Conservation (phyloP, 2,329 filamentous ascomycete genomes). For the Claviceps cyperi region DNA sequence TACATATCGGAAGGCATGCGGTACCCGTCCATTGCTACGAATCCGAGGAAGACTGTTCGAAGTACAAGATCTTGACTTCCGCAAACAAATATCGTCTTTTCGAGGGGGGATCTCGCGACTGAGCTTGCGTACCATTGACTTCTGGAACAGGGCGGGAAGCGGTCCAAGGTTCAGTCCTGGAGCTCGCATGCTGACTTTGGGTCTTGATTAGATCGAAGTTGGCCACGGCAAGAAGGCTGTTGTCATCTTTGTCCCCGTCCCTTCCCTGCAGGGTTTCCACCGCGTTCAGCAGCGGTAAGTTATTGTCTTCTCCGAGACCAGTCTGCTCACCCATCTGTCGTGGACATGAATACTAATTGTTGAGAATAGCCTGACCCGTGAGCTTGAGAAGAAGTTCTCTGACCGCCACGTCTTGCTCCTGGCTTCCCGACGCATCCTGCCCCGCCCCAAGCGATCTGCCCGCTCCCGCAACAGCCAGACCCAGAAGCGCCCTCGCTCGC, state of each 20-base stretch:
- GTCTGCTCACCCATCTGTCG: background rate
- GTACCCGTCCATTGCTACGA: background rate
- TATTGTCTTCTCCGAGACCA: background rate
- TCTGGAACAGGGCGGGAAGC: slow-evolving; percentile 59
- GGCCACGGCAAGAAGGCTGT: slow-evolving; percentile 99
- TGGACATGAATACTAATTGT: background rate
- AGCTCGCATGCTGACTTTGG: slow-evolving; percentile 63
- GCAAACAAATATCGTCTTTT: slow-evolving; percentile 7
- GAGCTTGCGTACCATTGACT: slow-evolving; percentile 26
- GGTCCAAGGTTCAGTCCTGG: slow-evolving; percentile 57
- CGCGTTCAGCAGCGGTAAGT: slow-evolving; percentile 98
- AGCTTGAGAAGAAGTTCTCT: slow-evolving; percentile 99
- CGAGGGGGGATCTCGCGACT: slow-evolving; percentile 13
- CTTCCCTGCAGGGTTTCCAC: slow-evolving; percentile 97
- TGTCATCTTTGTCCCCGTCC: slow-evolving; percentile 99
- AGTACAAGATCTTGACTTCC: background rate
- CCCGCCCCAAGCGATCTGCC: slow-evolving; percentile 95
- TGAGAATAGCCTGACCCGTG: slow-evolving; percentile 74
- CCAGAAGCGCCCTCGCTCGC: slow-evolving; percentile 96
- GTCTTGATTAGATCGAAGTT: slow-evolving; percentile 85
- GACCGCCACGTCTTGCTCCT: slow-evolving; percentile 99
- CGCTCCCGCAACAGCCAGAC: slow-evolving; percentile 91
- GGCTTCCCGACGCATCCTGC: slow-evolving; percentile 95
- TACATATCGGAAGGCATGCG: slow-evolving; percentile 1
- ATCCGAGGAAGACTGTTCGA: slow-evolving; percentile 7